Conservation (phyloP, 2,329 filamentous ascomycete genomes). For the Dothistroma septosporum region DNA sequence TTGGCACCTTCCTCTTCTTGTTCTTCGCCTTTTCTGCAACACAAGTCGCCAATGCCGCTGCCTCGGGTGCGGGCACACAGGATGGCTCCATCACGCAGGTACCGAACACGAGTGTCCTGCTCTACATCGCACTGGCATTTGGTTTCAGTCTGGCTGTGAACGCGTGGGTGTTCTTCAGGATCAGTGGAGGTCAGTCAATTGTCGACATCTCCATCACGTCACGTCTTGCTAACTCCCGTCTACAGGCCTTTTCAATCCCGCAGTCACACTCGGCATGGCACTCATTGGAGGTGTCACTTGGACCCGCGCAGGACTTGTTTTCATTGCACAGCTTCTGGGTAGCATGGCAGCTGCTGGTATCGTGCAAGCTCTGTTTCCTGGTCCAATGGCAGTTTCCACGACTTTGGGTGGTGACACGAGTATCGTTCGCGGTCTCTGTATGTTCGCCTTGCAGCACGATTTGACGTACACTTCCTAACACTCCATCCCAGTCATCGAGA, state of each 20-base stretch:
- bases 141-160: conserved; percentile 44
- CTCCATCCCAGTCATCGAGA: conserved; percentile 40
- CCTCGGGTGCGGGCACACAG: conserved; percentile 17
- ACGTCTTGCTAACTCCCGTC: background rate
- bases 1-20: conserved; percentile 44
- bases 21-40: conserved; percentile 41
- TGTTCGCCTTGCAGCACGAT: conserved; percentile 14
- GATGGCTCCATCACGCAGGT: conserved; percentile 22
- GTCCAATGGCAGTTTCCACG: conserved; percentile 44
- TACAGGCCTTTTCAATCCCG: conserved; percentile 36
- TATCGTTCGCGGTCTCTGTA: conserved; percentile 42
- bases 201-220: background rate
- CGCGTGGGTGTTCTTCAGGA: conserved; percentile 45
- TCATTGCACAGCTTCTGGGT: conserved; percentile 45
- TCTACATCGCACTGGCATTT: conserved; percentile 41
- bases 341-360: conserved; percentile 45
- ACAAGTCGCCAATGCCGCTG: conserved; percentile 39
- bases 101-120: conserved; percentile 35
- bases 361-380: conserved; percentile 44
- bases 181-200: conserved; percentile 35
- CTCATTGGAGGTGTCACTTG: conserved; percentile 47
- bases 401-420: conserved; percentile 42
- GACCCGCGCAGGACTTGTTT: conserved; percentile 41
- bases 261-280: conserved; percentile 47
- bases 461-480: conserved; percentile 11